Evolutionary conservation across 495 filamentous ascomycete species (phyloP).

Genomic region (Clohesyomyces aquaticus): DNA sequence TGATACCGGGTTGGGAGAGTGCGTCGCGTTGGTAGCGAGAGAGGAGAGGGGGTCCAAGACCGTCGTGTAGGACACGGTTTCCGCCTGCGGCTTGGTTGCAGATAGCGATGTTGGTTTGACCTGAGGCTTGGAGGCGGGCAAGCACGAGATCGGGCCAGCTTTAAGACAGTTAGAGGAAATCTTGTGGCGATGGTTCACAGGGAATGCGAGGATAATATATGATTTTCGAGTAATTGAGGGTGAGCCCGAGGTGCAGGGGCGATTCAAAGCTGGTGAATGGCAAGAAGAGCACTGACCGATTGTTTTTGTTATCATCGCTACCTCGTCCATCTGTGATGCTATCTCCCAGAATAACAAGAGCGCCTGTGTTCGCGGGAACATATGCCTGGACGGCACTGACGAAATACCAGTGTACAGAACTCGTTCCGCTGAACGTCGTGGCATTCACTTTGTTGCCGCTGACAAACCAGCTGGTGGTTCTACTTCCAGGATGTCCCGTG

Average conservation of each 20-base stretch:
- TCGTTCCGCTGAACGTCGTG: constrained; percentile 46
- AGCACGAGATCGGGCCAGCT: constrained; percentile 67
- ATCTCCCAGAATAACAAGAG: constrained; percentile 68
- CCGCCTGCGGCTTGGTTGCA: constrained; percentile 74
- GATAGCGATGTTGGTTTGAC: constrained; percentile 58
- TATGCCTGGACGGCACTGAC: constrained; percentile 65
- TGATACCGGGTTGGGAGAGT: constrained; percentile 57
- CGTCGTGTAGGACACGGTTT: constrained; percentile 65
- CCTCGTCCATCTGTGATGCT: constrained; percentile 74
- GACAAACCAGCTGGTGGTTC: constrained; percentile 64
- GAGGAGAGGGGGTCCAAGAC: constrained; percentile 64
- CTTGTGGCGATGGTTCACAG: too few species aligned
- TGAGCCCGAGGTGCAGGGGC: background rate
- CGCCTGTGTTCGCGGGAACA: constrained; percentile 48
- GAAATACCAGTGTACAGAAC: constrained; percentile 55
- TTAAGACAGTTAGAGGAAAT: background rate
- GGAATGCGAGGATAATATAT: background rate
- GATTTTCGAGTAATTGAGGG: background rate
- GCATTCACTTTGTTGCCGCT: constrained; percentile 55
- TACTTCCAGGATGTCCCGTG: constrained; percentile 69
- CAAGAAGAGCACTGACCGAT: constrained; percentile 53
- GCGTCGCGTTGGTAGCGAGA: constrained; percentile 67
- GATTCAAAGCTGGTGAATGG: too few species aligned
- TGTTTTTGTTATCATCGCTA: constrained; percentile 66
- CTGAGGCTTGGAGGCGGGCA: constrained; percentile 53